A percentile compares a stretch with the other conserved stretches of the same genome.
phyloP scores from a whole-genome alignment of 352 stramenopile species.

The Pythium monospermum region DNA sequence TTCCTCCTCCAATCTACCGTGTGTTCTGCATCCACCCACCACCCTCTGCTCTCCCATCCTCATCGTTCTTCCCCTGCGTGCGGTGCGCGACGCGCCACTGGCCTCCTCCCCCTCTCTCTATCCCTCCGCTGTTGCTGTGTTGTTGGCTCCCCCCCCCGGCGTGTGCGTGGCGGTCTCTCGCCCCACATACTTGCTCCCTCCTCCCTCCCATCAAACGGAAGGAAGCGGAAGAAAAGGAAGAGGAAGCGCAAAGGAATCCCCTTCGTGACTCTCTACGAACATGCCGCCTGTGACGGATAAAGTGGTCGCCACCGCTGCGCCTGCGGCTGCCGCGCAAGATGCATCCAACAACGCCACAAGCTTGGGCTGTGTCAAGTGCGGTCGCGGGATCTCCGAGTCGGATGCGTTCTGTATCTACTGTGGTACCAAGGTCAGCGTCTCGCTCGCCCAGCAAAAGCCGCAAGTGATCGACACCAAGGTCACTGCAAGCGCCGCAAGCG shows the following conservation, averaged over 20 bases:
- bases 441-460: conserved; percentile 50
- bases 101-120: conserved; percentile 2
- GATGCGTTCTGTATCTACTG: conserved; percentile 88
- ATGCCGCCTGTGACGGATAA: conserved; percentile 75
- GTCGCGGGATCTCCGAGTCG: conserved; percentile 57
- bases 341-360: conserved; percentile 42
- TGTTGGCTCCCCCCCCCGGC: neutral
- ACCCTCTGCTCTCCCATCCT: neutral
- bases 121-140: neutral
- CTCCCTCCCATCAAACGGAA: conserved; percentile 12
- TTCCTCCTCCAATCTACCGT: neutral
- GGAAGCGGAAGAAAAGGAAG: conserved; percentile 8
- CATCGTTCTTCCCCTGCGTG: neutral
- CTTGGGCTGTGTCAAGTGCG: conserved; percentile 75
- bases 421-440: conserved; percentile 75
- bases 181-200: conserved; percentile 19
- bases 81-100: conserved; percentile 7
- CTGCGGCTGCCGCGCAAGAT: conserved; percentile 19
- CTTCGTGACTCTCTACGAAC: conserved; percentile 1
- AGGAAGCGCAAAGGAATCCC: conserved; percentile 4
- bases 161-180: neutral
- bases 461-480: conserved; percentile 10
- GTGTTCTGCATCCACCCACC: neutral
- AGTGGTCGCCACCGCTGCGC: conserved; percentile 21
- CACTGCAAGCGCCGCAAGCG: neutral